Percentiles rank a stretch among this genome's conserved stretches.
Conservation (phyloP, 2,329 filamentous ascomycete genomes). For the Tolypocladium nubicola region DNA sequence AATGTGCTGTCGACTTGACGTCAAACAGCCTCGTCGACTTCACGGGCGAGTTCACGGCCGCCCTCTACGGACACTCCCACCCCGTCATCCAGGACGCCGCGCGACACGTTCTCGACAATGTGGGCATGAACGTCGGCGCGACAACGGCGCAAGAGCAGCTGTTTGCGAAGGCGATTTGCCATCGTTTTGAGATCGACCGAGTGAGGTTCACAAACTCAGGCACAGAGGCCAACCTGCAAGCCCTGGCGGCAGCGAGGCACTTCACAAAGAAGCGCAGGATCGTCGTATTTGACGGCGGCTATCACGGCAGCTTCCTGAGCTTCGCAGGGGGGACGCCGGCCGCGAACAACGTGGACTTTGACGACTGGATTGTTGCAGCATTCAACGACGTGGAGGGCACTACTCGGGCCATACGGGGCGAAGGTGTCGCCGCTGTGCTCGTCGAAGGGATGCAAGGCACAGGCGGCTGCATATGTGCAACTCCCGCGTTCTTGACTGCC, state of each 20-base stretch:
- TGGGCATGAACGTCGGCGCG: conserved; percentile 44
- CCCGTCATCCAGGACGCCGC: conserved; percentile 40
- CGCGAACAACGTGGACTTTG: conserved; percentile 34
- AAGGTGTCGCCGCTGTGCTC: conserved; percentile 50
- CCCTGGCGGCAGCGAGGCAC: conserved; percentile 40
- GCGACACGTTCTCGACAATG: conserved; percentile 26
- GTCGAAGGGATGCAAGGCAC: conserved; percentile 57
- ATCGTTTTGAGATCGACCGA: conserved; percentile 43
- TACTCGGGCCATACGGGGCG: conserved; percentile 27
- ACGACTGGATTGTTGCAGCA: conserved; percentile 47
- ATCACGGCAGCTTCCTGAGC: conserved; percentile 25
- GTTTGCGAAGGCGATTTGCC: conserved; percentile 40
- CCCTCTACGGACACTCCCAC: conserved; percentile 55
- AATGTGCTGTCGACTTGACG: neutral
- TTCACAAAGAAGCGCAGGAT: conserved; percentile 34
- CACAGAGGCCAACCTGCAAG: conserved; percentile 54
- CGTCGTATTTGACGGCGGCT: conserved; percentile 37
- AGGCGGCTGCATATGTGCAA: conserved; percentile 45
- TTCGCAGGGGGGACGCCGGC: conserved; percentile 23
- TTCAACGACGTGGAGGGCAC: conserved; percentile 50
- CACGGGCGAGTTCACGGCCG: conserved; percentile 53
- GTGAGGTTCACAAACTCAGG: conserved; percentile 56
- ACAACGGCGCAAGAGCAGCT: conserved; percentile 39
- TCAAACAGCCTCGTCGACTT: conserved; percentile 45
- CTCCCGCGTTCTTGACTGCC: conserved; percentile 36